phyloP scores from a whole-genome alignment of 2,329 filamentous ascomycete genomes.

The Aspergillus puulaauensis region DNA sequence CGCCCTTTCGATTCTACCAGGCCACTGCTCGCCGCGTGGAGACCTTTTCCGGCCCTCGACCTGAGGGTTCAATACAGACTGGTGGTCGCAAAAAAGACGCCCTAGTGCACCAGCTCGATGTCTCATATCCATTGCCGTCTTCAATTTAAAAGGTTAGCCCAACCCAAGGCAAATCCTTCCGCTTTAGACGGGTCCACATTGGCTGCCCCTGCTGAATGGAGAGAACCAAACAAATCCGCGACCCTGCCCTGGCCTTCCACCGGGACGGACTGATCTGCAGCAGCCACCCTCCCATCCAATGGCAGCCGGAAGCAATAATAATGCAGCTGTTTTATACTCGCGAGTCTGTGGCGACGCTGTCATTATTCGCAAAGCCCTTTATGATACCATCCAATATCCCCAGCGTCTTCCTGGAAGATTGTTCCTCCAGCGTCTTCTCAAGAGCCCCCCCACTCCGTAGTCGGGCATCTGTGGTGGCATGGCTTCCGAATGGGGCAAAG shows the following conservation, averaged over 20 bases:
- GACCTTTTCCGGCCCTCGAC: too few species aligned
- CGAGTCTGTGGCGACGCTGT: background rate
- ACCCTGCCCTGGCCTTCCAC: background rate
- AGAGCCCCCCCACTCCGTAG: background rate
- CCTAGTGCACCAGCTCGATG: background rate
- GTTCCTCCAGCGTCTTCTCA: background rate
- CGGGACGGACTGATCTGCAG: conserved; percentile 4
- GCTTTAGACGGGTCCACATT: background rate
- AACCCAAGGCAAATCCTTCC: conserved; percentile 4
- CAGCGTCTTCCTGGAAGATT: background rate
- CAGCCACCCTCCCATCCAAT: background rate
- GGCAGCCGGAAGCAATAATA: background rate
- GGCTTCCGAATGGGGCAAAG: background rate
- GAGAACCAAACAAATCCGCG: background rate
- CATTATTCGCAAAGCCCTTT: background rate
- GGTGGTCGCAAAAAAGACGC: too few species aligned
- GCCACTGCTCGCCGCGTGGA: too few species aligned
- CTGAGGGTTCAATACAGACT: too few species aligned
- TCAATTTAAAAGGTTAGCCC: background rate
- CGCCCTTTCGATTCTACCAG: too few species aligned
- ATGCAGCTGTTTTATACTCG: background rate
- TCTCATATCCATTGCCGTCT: background rate
- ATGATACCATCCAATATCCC: background rate
- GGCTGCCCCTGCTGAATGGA: conserved; percentile 1
- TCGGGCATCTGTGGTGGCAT: background rate